Evolutionary conservation across 257 asterid genomes (phyloP).

Genomic region (Salvia rosmarinus): DNA sequence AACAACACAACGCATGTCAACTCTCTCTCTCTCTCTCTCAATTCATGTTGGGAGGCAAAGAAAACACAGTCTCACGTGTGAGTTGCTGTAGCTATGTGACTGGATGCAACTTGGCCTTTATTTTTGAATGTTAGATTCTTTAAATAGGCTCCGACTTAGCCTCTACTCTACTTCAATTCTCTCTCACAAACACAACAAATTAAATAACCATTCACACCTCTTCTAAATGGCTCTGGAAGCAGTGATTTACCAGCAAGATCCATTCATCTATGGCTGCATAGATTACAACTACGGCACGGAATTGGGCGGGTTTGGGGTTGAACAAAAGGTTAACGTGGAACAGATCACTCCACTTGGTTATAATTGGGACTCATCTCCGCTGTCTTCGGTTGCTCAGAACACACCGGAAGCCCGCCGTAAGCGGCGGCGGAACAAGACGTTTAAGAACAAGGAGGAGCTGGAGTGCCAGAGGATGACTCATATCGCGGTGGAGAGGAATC

Average conservation of each 20-base stretch:
- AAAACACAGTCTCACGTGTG: slow-evolving; percentile 44
- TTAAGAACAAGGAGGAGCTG: slow-evolving; percentile 70
- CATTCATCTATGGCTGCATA: slow-evolving; percentile 40
- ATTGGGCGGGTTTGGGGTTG: neutral
- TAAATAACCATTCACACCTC: neutral
- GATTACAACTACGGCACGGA: slow-evolving; percentile 26
- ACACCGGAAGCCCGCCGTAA: slow-evolving; percentile 45
- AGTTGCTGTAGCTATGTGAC: slow-evolving; percentile 27
- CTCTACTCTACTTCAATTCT: neutral
- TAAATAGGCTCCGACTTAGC: slow-evolving; percentile 33
- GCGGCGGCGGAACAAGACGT: slow-evolving; percentile 50
- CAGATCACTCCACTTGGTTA: neutral
- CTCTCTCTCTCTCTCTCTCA: too few relatives aligned
- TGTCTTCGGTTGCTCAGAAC: slow-evolving; percentile 23
- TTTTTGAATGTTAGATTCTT: neutral
- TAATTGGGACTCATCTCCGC: slow-evolving; percentile 32
- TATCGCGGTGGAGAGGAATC: slow-evolving; percentile 84
- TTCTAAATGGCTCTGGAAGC: slow-evolving; percentile 56
- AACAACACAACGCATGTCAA: too few relatives aligned
- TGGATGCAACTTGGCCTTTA: slow-evolving; percentile 31
- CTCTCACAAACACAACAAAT: neutral
- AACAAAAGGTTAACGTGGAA: slow-evolving; percentile 18
- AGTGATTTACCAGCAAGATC: slow-evolving; percentile 56
- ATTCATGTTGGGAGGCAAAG: neutral
- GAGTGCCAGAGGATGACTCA: slow-evolving; percentile 83